A percentile compares a stretch with the other conserved stretches of the same genome.
Evolutionary conservation across 495 filamentous ascomycete genomes (phyloP).

Genomic region (Jackrogersella minutella): DNA sequence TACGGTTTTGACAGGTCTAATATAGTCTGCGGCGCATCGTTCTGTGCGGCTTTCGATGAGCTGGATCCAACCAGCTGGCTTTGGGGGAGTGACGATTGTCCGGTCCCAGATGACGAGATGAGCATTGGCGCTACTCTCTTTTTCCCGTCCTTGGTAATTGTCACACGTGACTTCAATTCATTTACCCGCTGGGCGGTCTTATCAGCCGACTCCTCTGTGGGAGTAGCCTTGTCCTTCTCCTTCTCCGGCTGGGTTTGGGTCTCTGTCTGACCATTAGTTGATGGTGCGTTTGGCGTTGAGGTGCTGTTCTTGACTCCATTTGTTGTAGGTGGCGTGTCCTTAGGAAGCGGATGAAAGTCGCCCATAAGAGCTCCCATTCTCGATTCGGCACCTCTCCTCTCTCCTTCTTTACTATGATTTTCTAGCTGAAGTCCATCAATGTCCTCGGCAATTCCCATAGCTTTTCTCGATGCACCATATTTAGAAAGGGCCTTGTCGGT

Average conservation of each 20-base stretch:
- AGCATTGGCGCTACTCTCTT: conserved; percentile 93
- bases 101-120: conserved; percentile 82
- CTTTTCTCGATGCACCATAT: conserved; percentile 85
- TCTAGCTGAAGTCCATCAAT: conserved; percentile 86
- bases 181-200: conserved; percentile 73
- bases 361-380: conserved; percentile 99
- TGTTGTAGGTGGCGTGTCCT: conserved; percentile 45
- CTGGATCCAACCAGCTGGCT: conserved; percentile 79
- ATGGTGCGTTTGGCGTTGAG: conserved; percentile 41
- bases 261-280: conserved; percentile 50
- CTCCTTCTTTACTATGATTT: conserved; percentile 88
- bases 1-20: conserved; percentile 94
- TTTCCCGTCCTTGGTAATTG: conserved; percentile 95
- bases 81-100: conserved; percentile 86
- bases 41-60: conserved; percentile 64
- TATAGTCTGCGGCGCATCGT: conserved; percentile 82
- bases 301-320: conserved; percentile 52
- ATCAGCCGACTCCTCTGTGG: conserved; percentile 57
- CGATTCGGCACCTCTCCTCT: conserved; percentile 86
- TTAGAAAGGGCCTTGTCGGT: conserved; percentile 93
- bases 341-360: conserved; percentile 62
- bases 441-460: conserved; percentile 88
- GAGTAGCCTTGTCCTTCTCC: conserved; percentile 49
- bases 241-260: conserved; percentile 48
- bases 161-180: conserved; percentile 86